Evolutionary conservation across 2,329 filamentous ascomycete species (phyloP).

Genomic region (Cryphonectria carpinicola): DNA sequence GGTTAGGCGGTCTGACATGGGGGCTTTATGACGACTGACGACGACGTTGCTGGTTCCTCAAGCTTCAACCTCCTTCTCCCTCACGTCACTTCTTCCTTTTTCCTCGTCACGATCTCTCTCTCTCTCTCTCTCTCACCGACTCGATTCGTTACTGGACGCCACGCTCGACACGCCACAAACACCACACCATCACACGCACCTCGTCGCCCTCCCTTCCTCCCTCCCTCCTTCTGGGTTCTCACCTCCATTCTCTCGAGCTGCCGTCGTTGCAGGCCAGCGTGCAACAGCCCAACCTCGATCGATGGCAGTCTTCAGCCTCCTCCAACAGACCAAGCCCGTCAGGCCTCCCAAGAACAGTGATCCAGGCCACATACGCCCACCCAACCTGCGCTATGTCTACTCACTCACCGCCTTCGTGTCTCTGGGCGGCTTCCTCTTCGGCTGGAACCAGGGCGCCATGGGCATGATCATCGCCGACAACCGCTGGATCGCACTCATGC

Average conservation of each 20-base stretch:
- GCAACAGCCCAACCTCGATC: background rate
- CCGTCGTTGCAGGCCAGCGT: background rate
- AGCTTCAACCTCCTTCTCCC: background rate
- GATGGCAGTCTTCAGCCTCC: constrained; percentile 19
- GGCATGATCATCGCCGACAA: constrained; percentile 39
- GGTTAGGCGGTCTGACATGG: background rate
- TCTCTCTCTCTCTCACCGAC: background rate
- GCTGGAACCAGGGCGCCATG: constrained; percentile 40
- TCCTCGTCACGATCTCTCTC: background rate
- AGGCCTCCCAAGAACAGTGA: constrained; percentile 28
- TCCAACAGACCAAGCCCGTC: constrained; percentile 37
- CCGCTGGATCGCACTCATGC: constrained; percentile 37
- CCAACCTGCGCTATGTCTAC: constrained; percentile 38
- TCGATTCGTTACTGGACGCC: background rate
- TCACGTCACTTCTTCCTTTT: background rate
- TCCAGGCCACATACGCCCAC: constrained; percentile 30
- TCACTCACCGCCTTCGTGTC: constrained; percentile 34
- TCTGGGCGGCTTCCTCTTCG: constrained; percentile 38
- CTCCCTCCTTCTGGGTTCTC: background rate
- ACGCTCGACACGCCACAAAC: background rate
- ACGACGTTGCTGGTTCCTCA: background rate
- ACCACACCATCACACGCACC: background rate
- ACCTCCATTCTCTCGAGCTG: background rate
- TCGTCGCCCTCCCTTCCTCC: too few relatives aligned
- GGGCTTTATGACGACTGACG: background rate